These are phyloP conservation scores for Fraxinus quadrangulata DNA, from an alignment of 257 asterid species.

Conservation along the genomic window DNA sequence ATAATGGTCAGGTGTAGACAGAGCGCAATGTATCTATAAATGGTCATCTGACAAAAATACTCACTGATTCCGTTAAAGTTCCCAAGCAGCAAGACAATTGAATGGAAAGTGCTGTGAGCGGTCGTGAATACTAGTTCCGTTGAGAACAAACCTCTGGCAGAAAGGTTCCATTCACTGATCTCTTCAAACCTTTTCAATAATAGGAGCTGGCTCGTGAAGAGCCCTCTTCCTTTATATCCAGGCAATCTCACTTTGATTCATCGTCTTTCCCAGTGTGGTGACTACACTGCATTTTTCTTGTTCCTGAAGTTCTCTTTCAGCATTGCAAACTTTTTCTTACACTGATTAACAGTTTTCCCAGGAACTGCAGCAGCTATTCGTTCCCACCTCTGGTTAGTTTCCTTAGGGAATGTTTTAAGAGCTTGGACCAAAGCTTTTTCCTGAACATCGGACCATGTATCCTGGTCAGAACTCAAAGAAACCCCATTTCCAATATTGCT, in stretches of 20 bases:
- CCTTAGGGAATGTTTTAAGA: slow-evolving; percentile 85
- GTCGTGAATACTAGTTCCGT: background rate
- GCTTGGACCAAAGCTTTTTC: slow-evolving; percentile 89
- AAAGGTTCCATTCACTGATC: background rate
- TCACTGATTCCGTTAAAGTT: background rate
- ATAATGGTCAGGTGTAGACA: background rate
- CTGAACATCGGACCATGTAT: slow-evolving; percentile 78
- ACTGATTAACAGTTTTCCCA: slow-evolving; percentile 68
- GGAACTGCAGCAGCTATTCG: slow-evolving; percentile 82
- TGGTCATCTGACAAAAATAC: background rate
- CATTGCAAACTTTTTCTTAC: slow-evolving; percentile 68
- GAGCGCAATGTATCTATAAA: background rate
- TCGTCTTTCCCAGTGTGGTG: too few species aligned
- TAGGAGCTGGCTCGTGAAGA: background rate
- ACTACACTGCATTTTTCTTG: slow-evolving; percentile 54
- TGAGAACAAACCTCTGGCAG: background rate
- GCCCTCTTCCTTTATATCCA: background rate
- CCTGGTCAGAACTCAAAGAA: slow-evolving; percentile 59
- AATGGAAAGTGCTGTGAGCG: slow-evolving; percentile 5
- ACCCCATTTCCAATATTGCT: slow-evolving; percentile 38
- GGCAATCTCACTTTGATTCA: background rate
- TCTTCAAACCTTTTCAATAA: background rate
- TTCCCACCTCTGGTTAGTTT: slow-evolving; percentile 85
- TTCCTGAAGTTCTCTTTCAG: slow-evolving; percentile 87
- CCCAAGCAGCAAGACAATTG: slow-evolving; percentile 2